These are phyloP conservation scores for Miscanthus sacchariflorus DNA, from an alignment of 202 grass and related monocot genomes.

Conservation along the genomic window DNA sequence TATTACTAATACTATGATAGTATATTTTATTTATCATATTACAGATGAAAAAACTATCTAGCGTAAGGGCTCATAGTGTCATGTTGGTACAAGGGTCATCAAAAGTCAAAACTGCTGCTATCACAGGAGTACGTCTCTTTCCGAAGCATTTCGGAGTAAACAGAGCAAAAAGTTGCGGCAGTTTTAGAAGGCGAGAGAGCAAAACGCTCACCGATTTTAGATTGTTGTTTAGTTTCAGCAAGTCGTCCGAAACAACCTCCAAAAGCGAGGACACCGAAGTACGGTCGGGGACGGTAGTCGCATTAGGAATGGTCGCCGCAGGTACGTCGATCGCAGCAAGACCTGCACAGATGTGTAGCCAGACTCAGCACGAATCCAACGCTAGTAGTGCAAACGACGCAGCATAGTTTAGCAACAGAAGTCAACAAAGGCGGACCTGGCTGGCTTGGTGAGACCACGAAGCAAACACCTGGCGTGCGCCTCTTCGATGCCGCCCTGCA, in stretches of 20 bases:
- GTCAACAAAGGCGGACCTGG: conserved; percentile 47
- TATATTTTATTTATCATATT: no score
- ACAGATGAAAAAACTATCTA: no score
- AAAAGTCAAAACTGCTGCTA: no score
- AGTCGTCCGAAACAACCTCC: conserved; percentile 69
- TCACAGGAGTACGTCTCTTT: neutral
- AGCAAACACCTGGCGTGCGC: conserved; percentile 58
- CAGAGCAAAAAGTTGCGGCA: neutral
- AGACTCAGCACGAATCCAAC: neutral
- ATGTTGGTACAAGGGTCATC: no score
- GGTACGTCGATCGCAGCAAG: conserved; percentile 49
- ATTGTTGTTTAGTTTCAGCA: conserved; percentile 80
- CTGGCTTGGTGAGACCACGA: conserved; percentile 62
- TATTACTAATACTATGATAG: no score
- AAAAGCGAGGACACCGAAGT: conserved; percentile 67
- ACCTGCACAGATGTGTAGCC: conserved; percentile 14
- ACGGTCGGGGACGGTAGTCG: neutral
- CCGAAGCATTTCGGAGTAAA: neutral
- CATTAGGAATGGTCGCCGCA: neutral
- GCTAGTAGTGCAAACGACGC: neutral
- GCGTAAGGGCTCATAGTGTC: no score
- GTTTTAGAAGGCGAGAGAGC: neutral
- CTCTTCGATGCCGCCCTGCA: conserved; percentile 28
- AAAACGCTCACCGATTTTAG: conserved; percentile 70
- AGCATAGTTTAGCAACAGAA: neutral